Conservation (phyloP, 2,329 filamentous ascomycete genomes). For the Xylariaceae sp. region DNA sequence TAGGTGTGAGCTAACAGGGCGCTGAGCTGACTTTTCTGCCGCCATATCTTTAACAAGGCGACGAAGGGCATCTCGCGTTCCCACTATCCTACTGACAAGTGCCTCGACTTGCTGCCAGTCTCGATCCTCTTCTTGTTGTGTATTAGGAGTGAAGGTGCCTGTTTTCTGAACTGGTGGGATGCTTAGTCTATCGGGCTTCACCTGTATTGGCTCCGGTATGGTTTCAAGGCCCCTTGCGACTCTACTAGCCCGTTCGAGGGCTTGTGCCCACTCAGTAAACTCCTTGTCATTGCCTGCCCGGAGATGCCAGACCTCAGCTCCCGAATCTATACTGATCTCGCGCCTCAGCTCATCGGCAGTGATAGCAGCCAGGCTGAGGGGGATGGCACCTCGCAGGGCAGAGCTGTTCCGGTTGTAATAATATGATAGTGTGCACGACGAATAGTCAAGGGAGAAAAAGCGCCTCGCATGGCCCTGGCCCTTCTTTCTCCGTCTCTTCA, state of each 20-base stretch:
- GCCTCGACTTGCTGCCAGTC: constrained; percentile 87
- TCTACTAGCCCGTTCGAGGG: constrained; percentile 77
- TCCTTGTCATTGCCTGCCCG: constrained; percentile 78
- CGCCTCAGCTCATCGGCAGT: constrained; percentile 82
- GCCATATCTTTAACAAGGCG: constrained; percentile 83
- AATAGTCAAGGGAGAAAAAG: constrained; percentile 95
- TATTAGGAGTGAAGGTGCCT: constrained; percentile 27
- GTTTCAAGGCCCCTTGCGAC: constrained; percentile 53
- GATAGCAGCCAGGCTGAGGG: constrained; percentile 84
- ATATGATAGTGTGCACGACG: constrained; percentile 90
- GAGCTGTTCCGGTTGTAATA: constrained; percentile 94
- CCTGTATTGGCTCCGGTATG: constrained; percentile 22
- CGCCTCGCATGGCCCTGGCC: constrained; percentile 89
- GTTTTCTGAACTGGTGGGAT: constrained; percentile 26
- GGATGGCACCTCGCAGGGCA: constrained; percentile 85
- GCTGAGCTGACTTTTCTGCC: constrained; percentile 49
- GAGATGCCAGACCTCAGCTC: constrained; percentile 95
- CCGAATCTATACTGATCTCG: constrained; percentile 95
- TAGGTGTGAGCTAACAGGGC: constrained; percentile 36
- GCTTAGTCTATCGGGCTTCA: constrained; percentile 22
- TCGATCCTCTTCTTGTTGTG: constrained; percentile 39
- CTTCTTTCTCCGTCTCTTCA: constrained; percentile 88
- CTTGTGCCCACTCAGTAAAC: constrained; percentile 81
- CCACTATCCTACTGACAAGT: constrained; percentile 79
- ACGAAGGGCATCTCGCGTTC: constrained; percentile 82